Evolutionary conservation across 441 rosid genomes (phyloP).

Genomic region (Hypseocharis bilobata): DNA sequence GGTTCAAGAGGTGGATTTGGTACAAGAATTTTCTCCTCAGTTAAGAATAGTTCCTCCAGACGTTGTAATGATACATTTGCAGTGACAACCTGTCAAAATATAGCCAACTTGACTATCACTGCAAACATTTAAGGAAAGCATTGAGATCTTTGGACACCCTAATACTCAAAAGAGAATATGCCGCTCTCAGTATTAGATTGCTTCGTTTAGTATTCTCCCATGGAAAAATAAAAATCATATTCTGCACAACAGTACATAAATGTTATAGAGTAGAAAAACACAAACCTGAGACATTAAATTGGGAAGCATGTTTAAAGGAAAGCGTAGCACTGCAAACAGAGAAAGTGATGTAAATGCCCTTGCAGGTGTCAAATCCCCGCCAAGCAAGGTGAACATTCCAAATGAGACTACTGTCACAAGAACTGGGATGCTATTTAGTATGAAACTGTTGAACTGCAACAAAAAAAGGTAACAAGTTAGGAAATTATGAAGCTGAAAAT

Average conservation of each 20-base stretch:
- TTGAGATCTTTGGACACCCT: constrained; percentile 5
- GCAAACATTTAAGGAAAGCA: neutral
- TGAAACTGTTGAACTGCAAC: constrained; percentile 69
- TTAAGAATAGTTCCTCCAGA: constrained; percentile 77
- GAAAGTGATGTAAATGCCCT: constrained; percentile 97
- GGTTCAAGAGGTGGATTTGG: constrained; percentile 86
- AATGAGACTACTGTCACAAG: constrained; percentile 85
- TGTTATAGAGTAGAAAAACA: constrained; percentile 13
- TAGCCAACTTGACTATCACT: constrained; percentile 9
- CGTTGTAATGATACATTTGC: constrained; percentile 92
- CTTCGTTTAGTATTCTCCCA: neutral
- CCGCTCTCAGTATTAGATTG: neutral
- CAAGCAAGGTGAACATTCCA: constrained; percentile 90
- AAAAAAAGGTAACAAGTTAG: constrained; percentile 26
- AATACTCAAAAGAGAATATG: neutral
- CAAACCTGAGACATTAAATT: constrained; percentile 87
- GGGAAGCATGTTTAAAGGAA: constrained; percentile 91
- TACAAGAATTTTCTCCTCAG: constrained; percentile 81
- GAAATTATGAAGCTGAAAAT: neutral
- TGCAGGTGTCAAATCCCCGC: constrained; percentile 97
- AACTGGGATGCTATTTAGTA: constrained; percentile 85
- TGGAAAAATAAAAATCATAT: neutral
- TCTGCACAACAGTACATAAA: neutral
- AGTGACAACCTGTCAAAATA: constrained; percentile 57
- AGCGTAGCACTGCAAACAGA: constrained; percentile 90